Evolutionary conservation across 306 rosid species (phyloP).

Genomic region (Gynostemma pentaphyllum): DNA sequence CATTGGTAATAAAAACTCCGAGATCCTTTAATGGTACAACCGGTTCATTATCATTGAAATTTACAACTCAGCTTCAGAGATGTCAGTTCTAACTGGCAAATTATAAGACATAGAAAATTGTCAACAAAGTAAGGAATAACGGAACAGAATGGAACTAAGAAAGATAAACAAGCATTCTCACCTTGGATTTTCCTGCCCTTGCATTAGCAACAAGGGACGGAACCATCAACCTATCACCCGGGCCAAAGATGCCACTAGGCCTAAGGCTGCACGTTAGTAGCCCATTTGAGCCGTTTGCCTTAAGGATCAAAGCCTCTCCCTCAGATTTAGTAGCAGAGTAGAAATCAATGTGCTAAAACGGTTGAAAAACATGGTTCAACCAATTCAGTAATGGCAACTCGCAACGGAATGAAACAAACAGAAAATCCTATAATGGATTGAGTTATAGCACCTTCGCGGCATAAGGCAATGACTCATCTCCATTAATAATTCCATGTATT

Average conservation of each 20-base stretch:
- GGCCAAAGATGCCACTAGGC: constrained; percentile 93
- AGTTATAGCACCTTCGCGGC: constrained; percentile 51
- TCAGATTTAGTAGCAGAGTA: constrained; percentile 90
- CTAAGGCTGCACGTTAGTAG: constrained; percentile 89
- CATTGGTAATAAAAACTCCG: neutral
- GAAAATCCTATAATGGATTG: constrained; percentile 2
- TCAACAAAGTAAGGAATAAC: neutral
- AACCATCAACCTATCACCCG: constrained; percentile 78
- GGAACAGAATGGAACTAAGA: neutral
- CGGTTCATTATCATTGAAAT: neutral
- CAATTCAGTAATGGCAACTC: neutral
- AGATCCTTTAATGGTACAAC: neutral
- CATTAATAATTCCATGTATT: constrained; percentile 55
- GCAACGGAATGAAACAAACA: neutral
- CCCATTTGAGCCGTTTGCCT: constrained; percentile 68
- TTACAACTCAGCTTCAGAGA: neutral
- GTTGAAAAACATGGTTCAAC: constrained; percentile 6
- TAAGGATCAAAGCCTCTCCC: constrained; percentile 71
- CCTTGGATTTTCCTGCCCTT: constrained; percentile 88
- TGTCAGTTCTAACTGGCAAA: neutral
- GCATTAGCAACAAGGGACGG: constrained; percentile 76
- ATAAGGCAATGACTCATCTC: constrained; percentile 68
- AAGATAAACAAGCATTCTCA: constrained; percentile 15
- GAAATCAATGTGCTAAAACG: constrained; percentile 75
- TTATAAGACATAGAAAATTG: neutral